Evolutionary conservation across 495 filamentous ascomycete genomes (phyloP).

Genomic region (Aspergillus avenaceus): DNA sequence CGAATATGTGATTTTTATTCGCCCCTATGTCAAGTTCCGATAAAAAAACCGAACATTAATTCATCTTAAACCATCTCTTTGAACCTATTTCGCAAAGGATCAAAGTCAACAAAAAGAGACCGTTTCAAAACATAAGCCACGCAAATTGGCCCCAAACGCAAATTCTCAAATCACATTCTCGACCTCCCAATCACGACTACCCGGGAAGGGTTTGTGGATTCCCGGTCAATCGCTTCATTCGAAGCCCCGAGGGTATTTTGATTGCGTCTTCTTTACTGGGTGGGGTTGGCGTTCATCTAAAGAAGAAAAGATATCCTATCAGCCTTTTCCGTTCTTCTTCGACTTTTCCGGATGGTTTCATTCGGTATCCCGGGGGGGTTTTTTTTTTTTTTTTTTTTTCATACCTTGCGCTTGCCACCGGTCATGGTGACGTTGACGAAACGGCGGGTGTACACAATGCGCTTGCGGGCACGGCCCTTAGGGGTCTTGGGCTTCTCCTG

Average conservation of each 20-base stretch:
- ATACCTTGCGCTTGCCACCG: slow-evolving; percentile 98
- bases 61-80: slow-evolving; percentile 3
- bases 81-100: not conserved
- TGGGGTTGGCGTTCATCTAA: slow-evolving; percentile 42
- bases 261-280: slow-evolving; percentile 8
- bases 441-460: slow-evolving; percentile 91
- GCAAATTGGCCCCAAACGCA: not conserved
- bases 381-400: slow-evolving; percentile 23
- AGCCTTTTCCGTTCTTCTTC: no score
- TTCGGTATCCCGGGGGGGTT: slow-evolving; percentile 5
- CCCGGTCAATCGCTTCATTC: no score
- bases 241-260: not conserved
- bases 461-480: slow-evolving; percentile 99
- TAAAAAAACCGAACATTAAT: slow-evolving; percentile 1
- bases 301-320: slow-evolving; percentile 8
- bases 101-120: not conserved
- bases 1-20: slow-evolving; percentile 5
- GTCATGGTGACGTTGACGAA: slow-evolving; percentile 99
- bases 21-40: slow-evolving; percentile 3
- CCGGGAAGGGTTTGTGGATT: slow-evolving; percentile 3
- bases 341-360: slow-evolving; percentile 3
- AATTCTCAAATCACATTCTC: slow-evolving; percentile 3
- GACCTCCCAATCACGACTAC: not conserved
- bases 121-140: not conserved
- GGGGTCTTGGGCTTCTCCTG: slow-evolving; percentile 57